Evolutionary conservation across 768 basidiomycete species (phyloP), one percentile per base, ranked within the genome.

Genomic region (Leucogyrophana mollusca): DNA sequence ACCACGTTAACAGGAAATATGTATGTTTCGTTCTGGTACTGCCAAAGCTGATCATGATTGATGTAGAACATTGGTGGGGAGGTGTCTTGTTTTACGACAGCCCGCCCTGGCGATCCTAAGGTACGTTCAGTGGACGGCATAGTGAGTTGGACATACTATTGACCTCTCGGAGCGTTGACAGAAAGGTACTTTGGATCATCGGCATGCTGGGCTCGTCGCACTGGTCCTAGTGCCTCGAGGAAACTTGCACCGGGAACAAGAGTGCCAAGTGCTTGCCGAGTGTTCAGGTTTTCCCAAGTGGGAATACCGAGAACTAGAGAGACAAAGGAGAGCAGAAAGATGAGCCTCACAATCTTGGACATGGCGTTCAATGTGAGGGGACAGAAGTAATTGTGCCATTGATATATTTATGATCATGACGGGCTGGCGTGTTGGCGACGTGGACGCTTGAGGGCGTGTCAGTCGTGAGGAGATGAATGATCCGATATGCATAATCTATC

Each of bases 1-100:
- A 74, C 57, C 30, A 80, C 68, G 51, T 77, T 79, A 35, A 83
- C 76, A 41, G 73, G 73, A 45, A 73, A 70, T 43, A 84, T 77
- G 13, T 75, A 68, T 0, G 79, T 73, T 43, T 77, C 77, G 58
- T 85, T 84, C 45, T 71, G 68, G 55, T 72, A 73, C 41, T 77
- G 74, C 67, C 71, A 80, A 20, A 84, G 68, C 40, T 76, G 73
- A 38, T 72, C 63, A 47, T 71, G 69, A 54, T 73, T 66, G 50
- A 84, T 68, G 62, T 79, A 81, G 62, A 82, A 84, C 14, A 78
- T 56, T 7, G 77, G 69, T 11, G 77, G 75, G 9, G 47, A 39
- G 44, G 60, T 52, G 43, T 54, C 50, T 9, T 63, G 58, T 37
- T 61, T 49, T 11, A 78, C 55, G 5, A 78, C 79, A 22, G 78